These are phyloP conservation scores for Parsonsia alboflavescens DNA, from an alignment of 257 asterid species.

Conservation along the genomic window DNA sequence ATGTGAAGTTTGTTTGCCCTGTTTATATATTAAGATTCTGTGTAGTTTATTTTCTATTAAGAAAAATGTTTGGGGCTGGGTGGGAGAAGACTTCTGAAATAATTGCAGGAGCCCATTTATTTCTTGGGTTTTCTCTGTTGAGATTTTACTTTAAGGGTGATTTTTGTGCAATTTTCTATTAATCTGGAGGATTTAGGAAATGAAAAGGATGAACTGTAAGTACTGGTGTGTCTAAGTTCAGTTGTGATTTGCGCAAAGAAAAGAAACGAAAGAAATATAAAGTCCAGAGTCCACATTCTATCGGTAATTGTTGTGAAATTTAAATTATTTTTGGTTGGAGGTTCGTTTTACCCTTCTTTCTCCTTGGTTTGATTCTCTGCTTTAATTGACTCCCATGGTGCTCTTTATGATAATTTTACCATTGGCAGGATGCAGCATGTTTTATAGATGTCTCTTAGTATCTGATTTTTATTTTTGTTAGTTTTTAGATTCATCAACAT, in stretches of 20 bases:
- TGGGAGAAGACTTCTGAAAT: not conserved
- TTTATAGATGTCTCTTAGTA: not conserved
- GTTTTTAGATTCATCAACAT: conserved; percentile 35
- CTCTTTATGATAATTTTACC: not conserved
- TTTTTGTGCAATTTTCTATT: not conserved
- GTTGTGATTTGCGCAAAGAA: not conserved
- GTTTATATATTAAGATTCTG: not conserved
- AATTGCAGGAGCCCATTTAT: no score
- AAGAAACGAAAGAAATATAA: not conserved
- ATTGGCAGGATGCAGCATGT: not conserved
- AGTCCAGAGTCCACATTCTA: not conserved
- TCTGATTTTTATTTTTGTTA: conserved; percentile 9
- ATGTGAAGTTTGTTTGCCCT: not conserved
- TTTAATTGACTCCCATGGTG: not conserved
- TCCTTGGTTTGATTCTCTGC: not conserved
- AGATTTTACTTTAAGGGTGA: not conserved
- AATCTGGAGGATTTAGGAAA: not conserved
- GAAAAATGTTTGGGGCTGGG: not conserved
- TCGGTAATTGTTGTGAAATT: not conserved
- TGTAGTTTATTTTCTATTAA: not conserved
- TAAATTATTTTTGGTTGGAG: not conserved
- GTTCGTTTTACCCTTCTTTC: not conserved
- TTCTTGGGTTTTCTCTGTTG: not conserved
- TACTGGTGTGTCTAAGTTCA: not conserved
- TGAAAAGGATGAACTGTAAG: not conserved